Base-by-base conservation (phyloP, 495 filamentous ascomycete species). In the Penicillium longicatenatum region DNA sequence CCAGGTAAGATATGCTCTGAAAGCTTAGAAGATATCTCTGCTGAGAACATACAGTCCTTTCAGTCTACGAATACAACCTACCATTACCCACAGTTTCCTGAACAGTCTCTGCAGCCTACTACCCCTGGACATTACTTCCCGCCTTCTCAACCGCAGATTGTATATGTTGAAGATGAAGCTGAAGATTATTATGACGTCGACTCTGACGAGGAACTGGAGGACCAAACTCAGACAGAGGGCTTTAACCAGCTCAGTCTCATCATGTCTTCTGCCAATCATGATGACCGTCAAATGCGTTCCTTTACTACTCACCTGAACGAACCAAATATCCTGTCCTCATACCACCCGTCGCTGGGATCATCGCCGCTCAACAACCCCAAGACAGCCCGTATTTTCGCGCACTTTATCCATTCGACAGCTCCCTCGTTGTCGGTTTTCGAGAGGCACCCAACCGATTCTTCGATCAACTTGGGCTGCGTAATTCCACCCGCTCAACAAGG, bases 381-480 rank as follows among this genome's bases (percentile, higher is more conserved):
- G 54, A 95, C 91, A 1, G 92, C 92, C 10, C 84, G 88, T 31
- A 84, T 97, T 16, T 98, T 98, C 69, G 87, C 88, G 66, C 92
- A 98, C 74, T 98, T 97, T 70, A 85, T 97, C 24, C 87, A 91
- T 62, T 87, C 93, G 8, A 96, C 92, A 2, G 94, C 89, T 0
- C 92, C 93, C 2, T 89, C 82, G 60, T 80, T 98, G 59, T 96
- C 93, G 2, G 81, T 97, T 22, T 97, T 89, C 61, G 93, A 98
- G 69, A 81, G 94, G 31, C 85, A 92, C 72, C 86, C 89, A 12
- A 82, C 86, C 16, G 93, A 96, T 68, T 83, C 92, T 1, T 83
- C 89, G 0, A 82, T 86, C 39, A 78, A 91, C 50, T 87, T 93
- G 61, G 86, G 86, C 14, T 74, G 73, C 12, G 77, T 84, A 5